Conservation (phyloP, 164 flowering plant species). For the Annona cherimola region DNA sequence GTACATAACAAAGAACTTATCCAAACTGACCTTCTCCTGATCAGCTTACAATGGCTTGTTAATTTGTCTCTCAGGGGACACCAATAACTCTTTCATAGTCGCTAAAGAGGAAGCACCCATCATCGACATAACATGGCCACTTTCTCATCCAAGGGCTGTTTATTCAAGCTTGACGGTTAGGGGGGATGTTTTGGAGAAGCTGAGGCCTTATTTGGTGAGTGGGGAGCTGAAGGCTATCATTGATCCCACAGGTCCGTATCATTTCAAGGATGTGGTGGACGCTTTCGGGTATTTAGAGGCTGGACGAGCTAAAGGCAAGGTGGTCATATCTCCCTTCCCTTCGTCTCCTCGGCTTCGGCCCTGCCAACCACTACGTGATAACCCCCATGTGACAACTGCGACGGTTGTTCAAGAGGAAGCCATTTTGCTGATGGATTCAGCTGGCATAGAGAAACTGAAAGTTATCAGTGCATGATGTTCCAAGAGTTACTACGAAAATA, state of each 20-base stretch:
- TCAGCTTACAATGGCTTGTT: background rate
- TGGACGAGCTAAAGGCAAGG: slow-evolving; percentile 46
- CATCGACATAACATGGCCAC: slow-evolving; percentile 45
- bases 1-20: too few relatives aligned
- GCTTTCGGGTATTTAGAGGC: slow-evolving; percentile 43
- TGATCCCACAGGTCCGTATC: slow-evolving; percentile 33
- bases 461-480: background rate
- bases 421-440: background rate
- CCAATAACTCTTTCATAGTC: slow-evolving; percentile 27
- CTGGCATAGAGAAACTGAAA: background rate
- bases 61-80: slow-evolving; percentile 26
- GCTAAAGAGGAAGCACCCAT: slow-evolving; percentile 32
- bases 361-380: slow-evolving; percentile 3
- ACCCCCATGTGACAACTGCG: background rate
- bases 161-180: slow-evolving; percentile 36
- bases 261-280: slow-evolving; percentile 24
- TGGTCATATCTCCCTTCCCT: slow-evolving; percentile 30
- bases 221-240: slow-evolving; percentile 35
- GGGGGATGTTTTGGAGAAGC: slow-evolving; percentile 33
- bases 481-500: too few relatives aligned
- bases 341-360: background rate
- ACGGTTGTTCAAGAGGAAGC: background rate
- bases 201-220: slow-evolving; percentile 32
- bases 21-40: background rate
- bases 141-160: slow-evolving; percentile 32